Evolutionary conservation across 768 basidiomycete genomes (phyloP), one percentile per base, ranked within the genome.

Genomic region (Boletus bicolor): DNA sequence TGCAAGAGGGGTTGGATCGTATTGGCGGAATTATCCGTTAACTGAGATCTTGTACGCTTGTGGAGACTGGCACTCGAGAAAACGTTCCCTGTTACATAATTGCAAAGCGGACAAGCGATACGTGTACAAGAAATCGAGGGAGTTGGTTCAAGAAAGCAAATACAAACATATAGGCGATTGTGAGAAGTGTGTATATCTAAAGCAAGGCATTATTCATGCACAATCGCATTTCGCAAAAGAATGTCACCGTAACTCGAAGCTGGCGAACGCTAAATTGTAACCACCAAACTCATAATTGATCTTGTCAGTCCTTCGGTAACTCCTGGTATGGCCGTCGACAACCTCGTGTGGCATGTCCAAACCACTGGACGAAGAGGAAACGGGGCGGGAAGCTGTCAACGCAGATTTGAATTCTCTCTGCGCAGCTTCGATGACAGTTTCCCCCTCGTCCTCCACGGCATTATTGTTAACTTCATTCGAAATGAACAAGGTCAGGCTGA

Each of bases 261-360:
- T 92, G 39, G 92, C 89, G 70, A 93, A 94, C 15, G 91, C 91
- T 57, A 94, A 77, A 69, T 92, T 91, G 69, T 94, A 94, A 50
- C 87, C 93, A 44, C 91, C 90, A 69, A 98, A 93, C 71, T 96
- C 94, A 76, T 99, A 99, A 70, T 96, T 93, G 71, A 99, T 98
- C 74, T 96, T 92, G 76, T 98, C 97, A 48, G 91, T 95, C 61
- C 94, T 78, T 62, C 77, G 84, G 73, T 95, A 98, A 14, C 64
- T 72, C 60, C 65, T 61, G 61, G 62, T 52, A 68, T 58, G 53
- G 53, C 58, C 51, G 46, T 65, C 55, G 28, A 49, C 52, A 45
- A n/a, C 42, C 46, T 57, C 61, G 49, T 61, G 58, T 15, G 56
- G 28, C n/a, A 46, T 43, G 39, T 65, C 57, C 30, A 61, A 54